Evolutionary conservation across 352 stramenopile species (phyloP), one percentile per base, ranked within the genome.

Genomic region (Phytophthora sp.): DNA sequence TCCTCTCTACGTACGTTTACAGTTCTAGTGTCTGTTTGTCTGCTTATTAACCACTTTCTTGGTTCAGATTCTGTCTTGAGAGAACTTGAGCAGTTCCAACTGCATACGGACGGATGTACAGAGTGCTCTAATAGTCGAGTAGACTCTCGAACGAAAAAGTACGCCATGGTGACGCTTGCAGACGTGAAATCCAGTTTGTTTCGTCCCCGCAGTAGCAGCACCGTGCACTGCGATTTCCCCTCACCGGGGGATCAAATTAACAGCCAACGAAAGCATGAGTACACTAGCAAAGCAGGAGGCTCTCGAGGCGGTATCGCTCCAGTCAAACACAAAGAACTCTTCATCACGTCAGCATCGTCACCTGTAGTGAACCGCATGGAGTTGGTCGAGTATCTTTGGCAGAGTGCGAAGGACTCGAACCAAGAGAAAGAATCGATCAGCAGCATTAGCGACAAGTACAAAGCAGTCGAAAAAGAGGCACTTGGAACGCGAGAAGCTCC

Each of bases 101-200:
- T 74, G 18, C 58, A 68, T 23, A 65, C 61, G 9, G 61, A 66
- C 21, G 63, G 45, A 27, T 58, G n/a, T 16, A 39, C 11, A 21
- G 56, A 72, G 24, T 61, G 52, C 24, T 45, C 15, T 8, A 75
- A 42, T 23, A 58, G 63, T 69, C 47, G 56, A 60, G 24, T 27
- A 2, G 52, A 68, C 7, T 31, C 29, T 24, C 51, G 63, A 11
- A 30, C 35, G 12, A 73, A 55, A 35, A 81, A 73, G n/a, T 88
- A 84, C 52, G 62, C 77, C 16, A 73, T 84, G 42, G 79, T 87
- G 44, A 88, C 81, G 20, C 58, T 88, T 7, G 70, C 75, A 26
- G 64, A 84, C 55, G 61, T 85, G 7, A 84, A 79, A 51, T 61
- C 74, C 9, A 62, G 67, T 2, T 53, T 80, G 3, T n/a, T 72